Conservation (phyloP, 352 stramenopile genomes). For the Phytophthora melonis region DNA sequence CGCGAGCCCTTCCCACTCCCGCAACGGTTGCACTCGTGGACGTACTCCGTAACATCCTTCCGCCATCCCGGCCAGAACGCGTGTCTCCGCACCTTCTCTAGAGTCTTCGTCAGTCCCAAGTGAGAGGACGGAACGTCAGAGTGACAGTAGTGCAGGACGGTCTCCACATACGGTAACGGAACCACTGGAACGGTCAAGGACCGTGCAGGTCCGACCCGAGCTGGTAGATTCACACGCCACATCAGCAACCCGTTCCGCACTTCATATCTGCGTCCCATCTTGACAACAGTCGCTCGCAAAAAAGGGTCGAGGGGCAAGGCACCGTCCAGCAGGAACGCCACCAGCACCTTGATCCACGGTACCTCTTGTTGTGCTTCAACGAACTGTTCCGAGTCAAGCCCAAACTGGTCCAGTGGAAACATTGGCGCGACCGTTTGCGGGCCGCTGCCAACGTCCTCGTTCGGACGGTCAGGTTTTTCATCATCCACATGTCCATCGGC, state of each 20-base stretch:
- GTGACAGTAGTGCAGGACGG: slow-evolving; percentile 21
- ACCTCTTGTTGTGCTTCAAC: neutral
- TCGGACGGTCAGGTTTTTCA: neutral
- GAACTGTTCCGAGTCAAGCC: neutral
- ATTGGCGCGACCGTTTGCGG: neutral
- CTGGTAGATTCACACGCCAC: slow-evolving; percentile 3
- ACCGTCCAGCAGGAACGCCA: slow-evolving; percentile 1
- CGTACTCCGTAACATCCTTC: neutral
- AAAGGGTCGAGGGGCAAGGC: slow-evolving; percentile 7
- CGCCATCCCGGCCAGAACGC: slow-evolving; percentile 1
- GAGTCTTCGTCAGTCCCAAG: slow-evolving; percentile 4
- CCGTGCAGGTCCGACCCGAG: neutral
- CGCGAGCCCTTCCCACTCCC: neutral
- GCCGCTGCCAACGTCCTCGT: neutral
- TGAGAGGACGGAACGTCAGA: slow-evolving; percentile 4
- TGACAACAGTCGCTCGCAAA: neutral
- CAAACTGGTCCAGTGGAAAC: neutral
- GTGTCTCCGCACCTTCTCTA: slow-evolving; percentile 8
- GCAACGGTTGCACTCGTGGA: neutral
- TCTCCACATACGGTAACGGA: slow-evolving; percentile 6
- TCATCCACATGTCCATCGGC: neutral
- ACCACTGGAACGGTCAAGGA: slow-evolving; percentile 4
- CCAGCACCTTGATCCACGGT: slow-evolving; percentile 6
- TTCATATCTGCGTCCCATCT: neutral
- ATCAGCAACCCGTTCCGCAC: slow-evolving; percentile 9